Conservation (phyloP, 768 basidiomycete genomes). For the Porphyrellus cyaneotinctus region DNA sequence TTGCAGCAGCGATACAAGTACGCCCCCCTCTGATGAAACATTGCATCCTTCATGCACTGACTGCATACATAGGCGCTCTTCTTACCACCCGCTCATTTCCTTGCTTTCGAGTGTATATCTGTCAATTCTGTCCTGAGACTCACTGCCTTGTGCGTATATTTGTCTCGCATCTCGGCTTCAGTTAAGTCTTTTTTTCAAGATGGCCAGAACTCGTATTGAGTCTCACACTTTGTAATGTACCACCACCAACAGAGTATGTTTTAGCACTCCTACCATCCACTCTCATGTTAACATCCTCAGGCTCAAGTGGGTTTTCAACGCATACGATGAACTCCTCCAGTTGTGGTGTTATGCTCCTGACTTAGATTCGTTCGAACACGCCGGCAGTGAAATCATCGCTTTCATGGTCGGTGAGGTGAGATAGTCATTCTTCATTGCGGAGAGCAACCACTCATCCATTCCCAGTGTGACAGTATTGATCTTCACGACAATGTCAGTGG, state of each 20-base stretch:
- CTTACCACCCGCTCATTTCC: slow-evolving; percentile 65
- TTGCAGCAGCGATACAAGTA: slow-evolving; percentile 63
- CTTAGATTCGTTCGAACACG: slow-evolving; percentile 63
- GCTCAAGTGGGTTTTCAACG: slow-evolving; percentile 53
- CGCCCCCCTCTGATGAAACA: slow-evolving; percentile 19
- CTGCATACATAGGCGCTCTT: slow-evolving; percentile 44
- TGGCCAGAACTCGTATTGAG: slow-evolving; percentile 72
- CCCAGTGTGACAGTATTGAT: slow-evolving; percentile 39
- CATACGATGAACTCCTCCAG: slow-evolving; percentile 60
- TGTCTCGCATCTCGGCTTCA: neutral
- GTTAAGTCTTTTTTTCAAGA: slow-evolving; percentile 33
- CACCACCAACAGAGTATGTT: slow-evolving; percentile 62
- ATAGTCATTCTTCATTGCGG: slow-evolving; percentile 1
- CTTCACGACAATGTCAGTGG: slow-evolving; percentile 59
- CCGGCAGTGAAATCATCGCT: slow-evolving; percentile 53
- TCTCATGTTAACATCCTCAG: slow-evolving; percentile 32
- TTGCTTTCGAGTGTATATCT: slow-evolving; percentile 61
- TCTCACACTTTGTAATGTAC: slow-evolving; percentile 64
- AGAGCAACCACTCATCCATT: slow-evolving; percentile 1
- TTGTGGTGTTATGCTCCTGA: slow-evolving; percentile 65
- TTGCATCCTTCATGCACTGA: neutral
- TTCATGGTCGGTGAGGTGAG: slow-evolving; percentile 57
- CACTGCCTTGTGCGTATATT: slow-evolving; percentile 52
- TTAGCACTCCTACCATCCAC: neutral
- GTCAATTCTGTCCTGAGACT: slow-evolving; percentile 60